A percentile compares a stretch with the other conserved stretches of the same genome.
These are phyloP conservation scores for Suaeda aralocaspica DNA, from an alignment of 148 eudicot species.

Conservation along the genomic window DNA sequence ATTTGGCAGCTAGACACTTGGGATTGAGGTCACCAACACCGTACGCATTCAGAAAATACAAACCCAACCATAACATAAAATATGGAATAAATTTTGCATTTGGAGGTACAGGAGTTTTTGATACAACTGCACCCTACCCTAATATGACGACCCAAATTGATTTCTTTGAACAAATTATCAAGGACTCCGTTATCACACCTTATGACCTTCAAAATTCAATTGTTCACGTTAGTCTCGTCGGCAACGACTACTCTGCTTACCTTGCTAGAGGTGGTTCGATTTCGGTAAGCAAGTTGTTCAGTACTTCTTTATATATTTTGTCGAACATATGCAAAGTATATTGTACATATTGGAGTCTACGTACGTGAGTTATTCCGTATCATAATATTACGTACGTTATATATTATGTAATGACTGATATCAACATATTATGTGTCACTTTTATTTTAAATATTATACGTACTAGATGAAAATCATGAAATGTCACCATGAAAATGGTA, in stretches of 20 bases:
- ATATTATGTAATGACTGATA: too few species aligned
- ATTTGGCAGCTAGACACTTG: slow-evolving; percentile 44
- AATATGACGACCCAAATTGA: slow-evolving; percentile 86
- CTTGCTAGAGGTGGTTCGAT: slow-evolving; percentile 39
- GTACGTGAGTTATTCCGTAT: too few species aligned
- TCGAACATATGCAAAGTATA: too few species aligned
- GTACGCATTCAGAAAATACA: slow-evolving; percentile 35
- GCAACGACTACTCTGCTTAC: slow-evolving; percentile 66
- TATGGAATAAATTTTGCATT: slow-evolving; percentile 73
- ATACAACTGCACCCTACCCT: slow-evolving; percentile 42
- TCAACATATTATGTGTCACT: too few species aligned
- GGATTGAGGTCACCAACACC: slow-evolving; percentile 55
- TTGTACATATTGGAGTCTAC: too few species aligned
- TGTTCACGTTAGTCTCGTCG: slow-evolving; percentile 55
- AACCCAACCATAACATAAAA: slow-evolving; percentile 7
- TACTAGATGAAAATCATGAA: too few species aligned
- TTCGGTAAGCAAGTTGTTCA: slow-evolving; percentile 50
- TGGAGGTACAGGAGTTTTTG: slow-evolving; percentile 79
- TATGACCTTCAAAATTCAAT: slow-evolving; percentile 43
- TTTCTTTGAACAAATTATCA: slow-evolving; percentile 40
- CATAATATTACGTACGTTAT: too few species aligned
- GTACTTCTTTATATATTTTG: too few species aligned
- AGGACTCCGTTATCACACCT: slow-evolving; percentile 29
- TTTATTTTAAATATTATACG: too few species aligned
- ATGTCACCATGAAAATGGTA: too few species aligned